Percentiles rank a stretch among this genome's conserved stretches.
These are phyloP conservation scores for Hypoxylon lienhwacheense DNA, from an alignment of 495 filamentous ascomycete species.

Conservation along the genomic window DNA sequence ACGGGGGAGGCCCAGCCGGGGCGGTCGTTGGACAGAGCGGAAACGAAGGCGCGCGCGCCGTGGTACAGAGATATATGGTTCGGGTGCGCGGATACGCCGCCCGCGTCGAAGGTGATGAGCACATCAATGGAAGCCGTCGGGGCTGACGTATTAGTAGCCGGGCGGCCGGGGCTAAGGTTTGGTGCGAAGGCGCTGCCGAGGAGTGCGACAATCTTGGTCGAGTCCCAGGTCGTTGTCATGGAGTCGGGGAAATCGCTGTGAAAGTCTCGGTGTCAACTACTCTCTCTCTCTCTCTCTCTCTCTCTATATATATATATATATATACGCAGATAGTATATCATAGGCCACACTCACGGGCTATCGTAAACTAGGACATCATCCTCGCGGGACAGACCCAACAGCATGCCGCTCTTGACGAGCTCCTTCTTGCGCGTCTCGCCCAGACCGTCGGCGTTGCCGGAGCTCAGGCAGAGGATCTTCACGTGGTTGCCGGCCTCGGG, in stretches of 20 bases:
- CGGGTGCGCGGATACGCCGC: constrained; percentile 80
- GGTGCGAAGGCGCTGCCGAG: constrained; percentile 71
- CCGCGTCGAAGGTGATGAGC: constrained; percentile 82
- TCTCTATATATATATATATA: no score
- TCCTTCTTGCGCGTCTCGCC: constrained; percentile 81
- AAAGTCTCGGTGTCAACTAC: no score
- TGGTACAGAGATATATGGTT: constrained; percentile 89
- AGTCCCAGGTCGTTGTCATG: constrained; percentile 75
- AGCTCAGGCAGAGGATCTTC: constrained; percentile 90
- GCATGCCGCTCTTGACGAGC: constrained; percentile 72
- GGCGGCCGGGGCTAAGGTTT: constrained; percentile 41
- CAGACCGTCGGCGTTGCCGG: constrained; percentile 84
- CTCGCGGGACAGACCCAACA: constrained; percentile 70
- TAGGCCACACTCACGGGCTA: constrained; percentile 59
- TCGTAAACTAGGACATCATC: constrained; percentile 84
- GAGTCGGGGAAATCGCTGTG: constrained; percentile 76
- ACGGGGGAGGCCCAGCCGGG: constrained; percentile 72
- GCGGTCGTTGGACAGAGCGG: constrained; percentile 61
- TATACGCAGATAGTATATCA: no score
- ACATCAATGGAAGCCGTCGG: constrained; percentile 71
- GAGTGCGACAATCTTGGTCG: constrained; percentile 65
- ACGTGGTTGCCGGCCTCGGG: constrained; percentile 79
- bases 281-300: no score
- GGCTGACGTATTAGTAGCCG: constrained; percentile 35
- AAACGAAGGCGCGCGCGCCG: constrained; percentile 74